Percentiles rank a stretch among this genome's conserved stretches.
Evolutionary conservation across 768 basidiomycete genomes (phyloP).

Genomic region (Boletus sp.): DNA sequence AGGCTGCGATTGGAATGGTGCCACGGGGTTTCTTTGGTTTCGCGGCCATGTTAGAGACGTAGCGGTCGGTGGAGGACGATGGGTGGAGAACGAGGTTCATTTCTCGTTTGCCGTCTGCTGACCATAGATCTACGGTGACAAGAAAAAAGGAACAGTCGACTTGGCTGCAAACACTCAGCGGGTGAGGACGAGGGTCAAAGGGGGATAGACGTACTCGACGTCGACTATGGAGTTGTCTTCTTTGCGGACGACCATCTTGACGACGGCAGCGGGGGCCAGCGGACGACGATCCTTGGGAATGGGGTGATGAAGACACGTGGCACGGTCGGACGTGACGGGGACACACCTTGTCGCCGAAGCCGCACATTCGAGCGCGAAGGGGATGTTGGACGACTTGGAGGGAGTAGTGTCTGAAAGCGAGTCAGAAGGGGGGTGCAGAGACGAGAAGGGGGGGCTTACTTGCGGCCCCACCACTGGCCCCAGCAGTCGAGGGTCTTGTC

Average conservation of each 20-base stretch:
- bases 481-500: slow-evolving; percentile 54
- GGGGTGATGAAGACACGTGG: slow-evolving; percentile 11
- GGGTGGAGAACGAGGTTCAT: slow-evolving; percentile 90
- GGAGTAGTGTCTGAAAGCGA: slow-evolving; percentile 61
- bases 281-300: slow-evolving; percentile 78
- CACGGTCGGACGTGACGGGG: slow-evolving; percentile 6
- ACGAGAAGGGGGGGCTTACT: slow-evolving; percentile 38
- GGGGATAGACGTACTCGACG: slow-evolving; percentile 58
- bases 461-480: slow-evolving; percentile 67
- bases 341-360: slow-evolving; percentile 90
- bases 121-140: slow-evolving; percentile 92
- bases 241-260: slow-evolving; percentile 72
- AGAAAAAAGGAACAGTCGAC: slow-evolving; percentile 87
- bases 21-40: slow-evolving; percentile 36
- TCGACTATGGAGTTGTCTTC: slow-evolving; percentile 67
- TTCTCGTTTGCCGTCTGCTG: slow-evolving; percentile 73
- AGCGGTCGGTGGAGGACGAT: slow-evolving; percentile 66
- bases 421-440: slow-evolving; percentile 5
- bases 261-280: slow-evolving; percentile 85
- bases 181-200: not conserved
- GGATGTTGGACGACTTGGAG: slow-evolving; percentile 88
- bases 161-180: slow-evolving; percentile 46
- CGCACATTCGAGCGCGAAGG: slow-evolving; percentile 89
- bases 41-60: slow-evolving; percentile 43
- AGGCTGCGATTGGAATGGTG: slow-evolving; percentile 35